Conservation (phyloP, 2,329 filamentous ascomycete species). For the Penicillium sp. region DNA sequence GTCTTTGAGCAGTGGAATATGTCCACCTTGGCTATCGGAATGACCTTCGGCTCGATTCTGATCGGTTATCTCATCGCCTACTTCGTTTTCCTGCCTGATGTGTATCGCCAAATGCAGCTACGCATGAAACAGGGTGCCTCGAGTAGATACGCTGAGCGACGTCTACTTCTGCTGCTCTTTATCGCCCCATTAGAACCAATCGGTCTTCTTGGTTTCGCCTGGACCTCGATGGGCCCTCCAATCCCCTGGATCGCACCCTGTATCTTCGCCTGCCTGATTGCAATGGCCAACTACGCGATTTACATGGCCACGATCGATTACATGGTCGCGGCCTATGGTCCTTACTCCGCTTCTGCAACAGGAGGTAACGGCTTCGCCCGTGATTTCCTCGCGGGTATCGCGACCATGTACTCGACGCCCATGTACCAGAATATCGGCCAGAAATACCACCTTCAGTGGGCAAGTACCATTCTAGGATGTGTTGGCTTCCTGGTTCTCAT, state of each 20-base stretch:
- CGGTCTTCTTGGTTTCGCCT: constrained; percentile 72
- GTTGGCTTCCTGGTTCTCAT: constrained; percentile 56
- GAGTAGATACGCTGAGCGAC: constrained; percentile 64
- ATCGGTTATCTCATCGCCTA: constrained; percentile 69
- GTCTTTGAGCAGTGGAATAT: constrained; percentile 73
- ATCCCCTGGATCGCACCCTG: constrained; percentile 71
- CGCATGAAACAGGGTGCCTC: constrained; percentile 47
- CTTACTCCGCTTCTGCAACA: constrained; percentile 74
- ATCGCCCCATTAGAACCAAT: constrained; percentile 56
- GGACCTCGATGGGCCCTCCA: constrained; percentile 67
- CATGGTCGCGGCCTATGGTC: constrained; percentile 75
- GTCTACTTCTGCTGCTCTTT: constrained; percentile 68
- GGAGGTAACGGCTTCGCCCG: constrained; percentile 76
- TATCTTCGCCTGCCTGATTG: constrained; percentile 68
- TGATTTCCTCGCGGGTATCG: constrained; percentile 73
- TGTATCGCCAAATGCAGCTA: constrained; percentile 46
- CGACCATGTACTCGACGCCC: constrained; percentile 69
- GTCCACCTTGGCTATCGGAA: constrained; percentile 57
- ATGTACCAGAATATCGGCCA: constrained; percentile 59
- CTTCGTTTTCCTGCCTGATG: constrained; percentile 61
- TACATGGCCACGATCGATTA: constrained; percentile 81
- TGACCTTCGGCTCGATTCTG: constrained; percentile 68
- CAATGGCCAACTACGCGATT: constrained; percentile 74
- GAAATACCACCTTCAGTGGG: constrained; percentile 54
- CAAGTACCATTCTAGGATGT: constrained; percentile 58